These are phyloP conservation scores for Plantago coronopus DNA, from an alignment of 305 asterid genomes.

Conservation along the genomic window DNA sequence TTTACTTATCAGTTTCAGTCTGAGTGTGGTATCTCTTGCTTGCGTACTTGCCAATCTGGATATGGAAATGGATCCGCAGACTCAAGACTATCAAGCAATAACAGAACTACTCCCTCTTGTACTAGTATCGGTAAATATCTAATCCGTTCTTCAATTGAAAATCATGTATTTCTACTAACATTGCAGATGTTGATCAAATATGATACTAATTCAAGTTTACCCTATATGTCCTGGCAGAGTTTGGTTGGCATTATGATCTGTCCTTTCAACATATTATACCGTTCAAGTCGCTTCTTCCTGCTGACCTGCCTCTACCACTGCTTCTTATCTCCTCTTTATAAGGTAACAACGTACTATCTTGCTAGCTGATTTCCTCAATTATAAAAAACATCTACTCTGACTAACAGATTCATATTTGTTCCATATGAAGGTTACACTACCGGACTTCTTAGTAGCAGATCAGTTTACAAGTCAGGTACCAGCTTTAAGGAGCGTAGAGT, in stretches of 20 bases:
- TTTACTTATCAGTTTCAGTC: conserved; percentile 30
- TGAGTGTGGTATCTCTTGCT: conserved; percentile 40
- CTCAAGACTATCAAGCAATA: conserved; percentile 36
- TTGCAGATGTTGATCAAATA: background rate
- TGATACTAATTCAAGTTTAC: background rate
- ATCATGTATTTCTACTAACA: background rate
- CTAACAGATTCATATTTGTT: too few relatives aligned
- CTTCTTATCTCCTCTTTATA: conserved; percentile 46
- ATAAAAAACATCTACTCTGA: too few relatives aligned
- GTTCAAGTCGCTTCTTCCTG: conserved; percentile 48
- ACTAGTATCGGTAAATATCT: conserved; percentile 32
- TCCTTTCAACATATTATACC: conserved; percentile 53
- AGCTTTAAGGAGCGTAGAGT: conserved; percentile 51
- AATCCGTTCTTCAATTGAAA: background rate
- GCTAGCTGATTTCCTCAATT: background rate
- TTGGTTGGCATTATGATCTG: conserved; percentile 36
- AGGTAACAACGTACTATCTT: conserved; percentile 25
- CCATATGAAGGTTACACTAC: conserved; percentile 44
- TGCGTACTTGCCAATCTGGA: conserved; percentile 46
- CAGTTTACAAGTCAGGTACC: conserved; percentile 65
- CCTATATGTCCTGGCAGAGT: conserved; percentile 32
- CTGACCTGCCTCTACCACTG: conserved; percentile 37
- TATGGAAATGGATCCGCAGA: conserved; percentile 51
- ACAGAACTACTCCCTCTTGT: conserved; percentile 55
- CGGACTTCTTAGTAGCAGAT: conserved; percentile 71